Conservation (phyloP, 495 filamentous ascomycete species). For the Lepidopterella palustris region DNA sequence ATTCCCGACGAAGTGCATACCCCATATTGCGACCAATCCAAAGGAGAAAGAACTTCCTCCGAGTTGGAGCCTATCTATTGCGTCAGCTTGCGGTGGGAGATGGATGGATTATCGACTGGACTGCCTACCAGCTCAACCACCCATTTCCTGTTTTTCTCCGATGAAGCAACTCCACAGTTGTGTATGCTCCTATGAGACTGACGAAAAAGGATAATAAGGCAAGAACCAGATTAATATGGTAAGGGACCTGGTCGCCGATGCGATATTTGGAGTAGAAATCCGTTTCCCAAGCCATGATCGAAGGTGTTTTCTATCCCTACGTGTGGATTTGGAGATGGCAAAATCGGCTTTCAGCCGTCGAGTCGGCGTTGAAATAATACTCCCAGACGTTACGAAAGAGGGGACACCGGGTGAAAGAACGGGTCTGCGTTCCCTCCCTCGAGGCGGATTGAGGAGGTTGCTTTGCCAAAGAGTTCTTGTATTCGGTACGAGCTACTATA, state of each 20-base stretch:
- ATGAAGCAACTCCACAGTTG: slow-evolving; percentile 77
- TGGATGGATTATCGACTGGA: no score
- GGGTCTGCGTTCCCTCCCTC: not conserved
- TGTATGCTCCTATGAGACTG: slow-evolving; percentile 67
- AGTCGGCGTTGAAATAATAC: not conserved
- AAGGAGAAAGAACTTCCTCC: slow-evolving; percentile 65
- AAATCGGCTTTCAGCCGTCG: not conserved
- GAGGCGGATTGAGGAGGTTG: not conserved
- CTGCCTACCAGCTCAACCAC: slow-evolving; percentile 31
- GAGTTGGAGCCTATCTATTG: slow-evolving; percentile 56
- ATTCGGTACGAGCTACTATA: not conserved
- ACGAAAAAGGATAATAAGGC: slow-evolving; percentile 75
- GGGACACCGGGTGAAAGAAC: not conserved
- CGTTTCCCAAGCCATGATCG: not conserved
- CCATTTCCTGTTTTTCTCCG: slow-evolving; percentile 41
- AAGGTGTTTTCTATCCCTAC: not conserved
- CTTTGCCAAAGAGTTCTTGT: not conserved
- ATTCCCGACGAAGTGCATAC: slow-evolving; percentile 83
- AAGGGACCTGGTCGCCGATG: slow-evolving; percentile 41
- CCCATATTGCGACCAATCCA: slow-evolving; percentile 79
- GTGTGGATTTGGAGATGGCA: not conserved
- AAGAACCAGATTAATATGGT: slow-evolving; percentile 59
- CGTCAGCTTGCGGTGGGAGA: slow-evolving; percentile 6
- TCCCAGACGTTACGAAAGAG: not conserved
- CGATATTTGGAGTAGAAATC: not conserved